Evolutionary conservation across 768 basidiomycete genomes (phyloP).

Genomic region (Phlegmacium glaucopus): DNA sequence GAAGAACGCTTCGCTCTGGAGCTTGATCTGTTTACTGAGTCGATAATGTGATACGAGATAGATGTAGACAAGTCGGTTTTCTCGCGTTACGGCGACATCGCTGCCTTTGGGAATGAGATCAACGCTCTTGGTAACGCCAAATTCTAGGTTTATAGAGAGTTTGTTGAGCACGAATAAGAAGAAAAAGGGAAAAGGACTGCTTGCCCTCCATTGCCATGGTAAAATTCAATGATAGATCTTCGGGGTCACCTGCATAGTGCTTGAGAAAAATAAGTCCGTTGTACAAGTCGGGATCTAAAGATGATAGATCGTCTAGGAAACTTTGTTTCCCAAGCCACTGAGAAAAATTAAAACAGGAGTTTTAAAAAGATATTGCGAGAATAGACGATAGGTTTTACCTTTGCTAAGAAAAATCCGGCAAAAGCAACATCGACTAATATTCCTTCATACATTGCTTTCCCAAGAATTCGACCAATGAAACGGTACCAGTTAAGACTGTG

Average conservation of each 20-base stretch:
- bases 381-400: conserved; percentile 38
- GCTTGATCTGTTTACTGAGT: conserved; percentile 83
- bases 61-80: conserved; percentile 89
- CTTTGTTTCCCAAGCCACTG: conserved; percentile 92
- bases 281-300: conserved; percentile 90
- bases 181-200: not conserved
- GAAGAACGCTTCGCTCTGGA: conserved; percentile 84
- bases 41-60: conserved; percentile 86
- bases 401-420: conserved; percentile 91
- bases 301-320: conserved; percentile 89
- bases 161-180: not conserved
- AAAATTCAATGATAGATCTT: conserved; percentile 89
- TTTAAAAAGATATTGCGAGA: not conserved
- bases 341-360: conserved; percentile 1
- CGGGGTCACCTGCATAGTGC: conserved; percentile 81
- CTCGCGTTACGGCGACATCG: conserved; percentile 80
- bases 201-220: conserved; percentile 84
- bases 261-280: conserved; percentile 91
- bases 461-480: conserved; percentile 90
- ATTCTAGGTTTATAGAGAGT: conserved; percentile 6
- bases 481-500: conserved; percentile 90
- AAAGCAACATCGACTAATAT: conserved; percentile 95
- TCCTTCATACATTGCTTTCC: conserved; percentile 95
- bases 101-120: conserved; percentile 82
- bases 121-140: conserved; percentile 36